Conservation (phyloP, 2,329 filamentous ascomycete species). For the Pseudogymnoascus destructans region DNA sequence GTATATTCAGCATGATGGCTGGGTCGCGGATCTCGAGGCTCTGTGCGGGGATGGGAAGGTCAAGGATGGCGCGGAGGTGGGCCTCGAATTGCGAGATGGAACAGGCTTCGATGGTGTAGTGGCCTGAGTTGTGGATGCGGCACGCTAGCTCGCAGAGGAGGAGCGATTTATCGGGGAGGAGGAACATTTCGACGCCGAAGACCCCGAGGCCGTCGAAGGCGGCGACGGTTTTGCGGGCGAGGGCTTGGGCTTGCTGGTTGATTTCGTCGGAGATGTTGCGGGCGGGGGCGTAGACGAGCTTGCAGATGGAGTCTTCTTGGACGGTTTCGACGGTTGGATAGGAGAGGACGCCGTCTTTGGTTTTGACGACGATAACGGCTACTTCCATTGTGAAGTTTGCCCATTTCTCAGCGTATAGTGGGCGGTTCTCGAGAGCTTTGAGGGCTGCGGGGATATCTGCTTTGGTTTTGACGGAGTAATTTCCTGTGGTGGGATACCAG, state of each 20-base stretch:
- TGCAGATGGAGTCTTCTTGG: slow-evolving; percentile 92
- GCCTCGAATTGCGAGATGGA: slow-evolving; percentile 84
- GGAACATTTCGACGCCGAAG: slow-evolving; percentile 94
- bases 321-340: slow-evolving; percentile 91
- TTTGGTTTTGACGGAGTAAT: slow-evolving; percentile 48
- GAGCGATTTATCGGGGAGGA: slow-evolving; percentile 57
- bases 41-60: slow-evolving; percentile 30
- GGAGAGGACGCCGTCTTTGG: slow-evolving; percentile 57
- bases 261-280: slow-evolving; percentile 50
- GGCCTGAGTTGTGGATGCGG: slow-evolving; percentile 79
- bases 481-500: slow-evolving; percentile 32
- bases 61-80: slow-evolving; percentile 72
- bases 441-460: slow-evolving; percentile 53
- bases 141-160: slow-evolving; percentile 68
- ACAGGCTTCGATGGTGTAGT: slow-evolving; percentile 89
- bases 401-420: slow-evolving; percentile 83
- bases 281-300: slow-evolving; percentile 77
- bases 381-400: slow-evolving; percentile 76
- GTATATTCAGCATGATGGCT: slow-evolving; percentile 70
- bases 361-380: slow-evolving; percentile 89
- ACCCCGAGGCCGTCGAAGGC: slow-evolving; percentile 80
- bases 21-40: slow-evolving; percentile 45
- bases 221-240: slow-evolving; percentile 67
- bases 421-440: slow-evolving; percentile 52
- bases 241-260: slow-evolving; percentile 53